Base-by-base conservation (phyloP, 116 monocot species). In the Papilionanthe hybrid region DNA sequence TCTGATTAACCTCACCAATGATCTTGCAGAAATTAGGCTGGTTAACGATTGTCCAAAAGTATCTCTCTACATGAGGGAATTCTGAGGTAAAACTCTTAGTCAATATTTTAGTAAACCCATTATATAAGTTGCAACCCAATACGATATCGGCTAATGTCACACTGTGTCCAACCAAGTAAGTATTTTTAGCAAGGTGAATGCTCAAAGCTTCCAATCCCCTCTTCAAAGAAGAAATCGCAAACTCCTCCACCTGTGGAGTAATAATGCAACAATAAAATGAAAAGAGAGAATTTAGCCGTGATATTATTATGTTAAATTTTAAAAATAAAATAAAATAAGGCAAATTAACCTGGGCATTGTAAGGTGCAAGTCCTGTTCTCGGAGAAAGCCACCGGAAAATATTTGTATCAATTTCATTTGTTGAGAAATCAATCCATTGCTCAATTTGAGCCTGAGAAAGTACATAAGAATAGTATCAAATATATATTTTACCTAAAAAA, bases 11-110 rank as follows among this genome's bases (percentile, higher is more conserved):
- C 60, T 96, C 88, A 30, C 91, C 96, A 1, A 93, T 43, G 4
- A 93, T 81, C 77, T 91, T 96, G 72, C 73, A 43, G 69, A 96
- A 84, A 42, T 91, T 93, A 6, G 93, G 96, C 49, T 93, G 96
- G 80, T 96, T 93, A 55, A 96, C 91, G 27, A 96, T 67, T 12
- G 96, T 96, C 96, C 96, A 96, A 27, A 93, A 93, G 73, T 96
- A 96, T 72, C 96, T 84, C 81, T 96, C 96, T 60, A 96, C 90
- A 79, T 96, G 91, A 77, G 96, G 93, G 77, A 88, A 96, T 56
- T 90, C 88, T 11, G 87, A 88, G 0, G 96, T 93, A 78, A 96
- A 96, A 79, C 73, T 86, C 88, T 93, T 96, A 15, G 85, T 96
- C 90, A 96, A 78, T 76, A 93, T 79, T 7, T 13, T 25, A 22